A percentile compares a stretch with the other conserved stretches of the same genome.
phyloP scores from a whole-genome alignment of 2,329 filamentous ascomycete species.

The Juglanconis oblonga region DNA sequence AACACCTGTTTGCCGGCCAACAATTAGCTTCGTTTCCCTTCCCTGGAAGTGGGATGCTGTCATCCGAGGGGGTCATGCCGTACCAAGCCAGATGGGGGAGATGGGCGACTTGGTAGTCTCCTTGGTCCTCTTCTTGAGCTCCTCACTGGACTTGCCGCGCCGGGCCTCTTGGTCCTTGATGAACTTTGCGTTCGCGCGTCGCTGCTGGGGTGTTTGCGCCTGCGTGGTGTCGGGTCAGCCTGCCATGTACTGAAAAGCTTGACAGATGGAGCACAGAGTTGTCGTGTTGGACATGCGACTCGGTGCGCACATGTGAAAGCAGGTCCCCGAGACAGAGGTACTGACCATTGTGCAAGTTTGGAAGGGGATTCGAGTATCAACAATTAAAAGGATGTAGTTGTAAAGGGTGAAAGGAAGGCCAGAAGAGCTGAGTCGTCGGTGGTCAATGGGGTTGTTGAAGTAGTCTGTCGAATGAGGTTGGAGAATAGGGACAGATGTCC shows the following conservation, averaged over 20 bases:
- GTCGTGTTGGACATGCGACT: neutral
- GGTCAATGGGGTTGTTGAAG: neutral
- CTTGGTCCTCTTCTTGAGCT: constrained; percentile 60
- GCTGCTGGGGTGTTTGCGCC: constrained; percentile 84
- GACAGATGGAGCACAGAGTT: neutral
- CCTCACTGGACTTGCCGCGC: constrained; percentile 69
- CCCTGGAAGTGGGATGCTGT: neutral
- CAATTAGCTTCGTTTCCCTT: constrained; percentile 7
- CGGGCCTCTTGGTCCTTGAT: constrained; percentile 68
- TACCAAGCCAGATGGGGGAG: constrained; percentile 63
- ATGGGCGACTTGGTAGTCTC: constrained; percentile 58
- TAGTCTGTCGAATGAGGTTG: neutral
- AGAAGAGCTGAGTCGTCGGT: neutral
- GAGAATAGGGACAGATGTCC: constrained; percentile 14
- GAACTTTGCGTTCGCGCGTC: constrained; percentile 77
- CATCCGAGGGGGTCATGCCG: constrained; percentile 16
- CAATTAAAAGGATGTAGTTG: neutral
- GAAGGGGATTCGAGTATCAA: neutral
- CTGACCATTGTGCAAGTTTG: constrained; percentile 15
- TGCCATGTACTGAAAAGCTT: neutral
- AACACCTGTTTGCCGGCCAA: constrained; percentile 36
- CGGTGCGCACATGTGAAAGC: neutral
- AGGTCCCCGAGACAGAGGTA: neutral
- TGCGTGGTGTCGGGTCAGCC: constrained; percentile 30
- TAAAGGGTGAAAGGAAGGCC: neutral